Percentiles rank a stretch among this genome's conserved stretches.
Evolutionary conservation across 2,329 filamentous ascomycete species (phyloP).

Genomic region (Cladosporium phlei): DNA sequence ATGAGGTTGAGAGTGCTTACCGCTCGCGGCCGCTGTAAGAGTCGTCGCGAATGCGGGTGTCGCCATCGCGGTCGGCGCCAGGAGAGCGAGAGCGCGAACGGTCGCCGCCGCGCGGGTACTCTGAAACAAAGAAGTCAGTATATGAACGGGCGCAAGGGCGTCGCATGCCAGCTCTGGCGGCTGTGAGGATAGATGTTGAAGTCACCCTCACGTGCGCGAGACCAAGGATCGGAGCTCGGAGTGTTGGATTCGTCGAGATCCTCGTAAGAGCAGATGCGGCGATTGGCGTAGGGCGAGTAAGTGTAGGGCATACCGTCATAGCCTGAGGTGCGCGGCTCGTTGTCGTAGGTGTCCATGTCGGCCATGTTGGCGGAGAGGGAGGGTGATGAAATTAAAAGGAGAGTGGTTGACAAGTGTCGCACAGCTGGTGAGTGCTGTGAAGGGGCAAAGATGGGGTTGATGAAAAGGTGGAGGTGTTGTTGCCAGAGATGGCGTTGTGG

Average conservation of each 20-base stretch:
- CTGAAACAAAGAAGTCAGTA: slow-evolving; percentile 27
- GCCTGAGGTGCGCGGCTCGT: slow-evolving; percentile 58
- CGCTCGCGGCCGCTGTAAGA: slow-evolving; percentile 58
- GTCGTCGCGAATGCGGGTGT: slow-evolving; percentile 59
- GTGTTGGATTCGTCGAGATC: slow-evolving; percentile 10
- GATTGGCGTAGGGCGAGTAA: not conserved
- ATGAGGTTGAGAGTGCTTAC: slow-evolving; percentile 32
- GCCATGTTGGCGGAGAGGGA: slow-evolving; percentile 29
- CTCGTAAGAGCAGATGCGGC: slow-evolving; percentile 6
- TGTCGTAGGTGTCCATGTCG: slow-evolving; percentile 60
- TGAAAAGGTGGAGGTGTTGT: slow-evolving; percentile 8
- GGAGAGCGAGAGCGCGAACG: slow-evolving; percentile 65
- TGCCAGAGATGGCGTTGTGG: slow-evolving; percentile 2
- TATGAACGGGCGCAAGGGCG: not conserved
- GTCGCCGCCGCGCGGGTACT: slow-evolving; percentile 54
- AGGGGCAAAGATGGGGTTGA: not conserved
- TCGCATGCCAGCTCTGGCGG: slow-evolving; percentile 2
- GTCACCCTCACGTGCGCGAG: slow-evolving; percentile 13
- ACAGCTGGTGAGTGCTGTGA: not conserved
- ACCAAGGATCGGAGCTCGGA: slow-evolving; percentile 11
- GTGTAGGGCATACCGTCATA: slow-evolving; percentile 56
- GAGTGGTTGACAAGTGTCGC: slow-evolving; percentile 1
- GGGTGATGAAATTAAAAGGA: not conserved
- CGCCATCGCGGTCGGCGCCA: slow-evolving; percentile 50
- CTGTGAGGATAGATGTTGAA: slow-evolving; percentile 15